Conservation (phyloP, 495 filamentous ascomycete species). For the Neurospora cerealis region DNA sequence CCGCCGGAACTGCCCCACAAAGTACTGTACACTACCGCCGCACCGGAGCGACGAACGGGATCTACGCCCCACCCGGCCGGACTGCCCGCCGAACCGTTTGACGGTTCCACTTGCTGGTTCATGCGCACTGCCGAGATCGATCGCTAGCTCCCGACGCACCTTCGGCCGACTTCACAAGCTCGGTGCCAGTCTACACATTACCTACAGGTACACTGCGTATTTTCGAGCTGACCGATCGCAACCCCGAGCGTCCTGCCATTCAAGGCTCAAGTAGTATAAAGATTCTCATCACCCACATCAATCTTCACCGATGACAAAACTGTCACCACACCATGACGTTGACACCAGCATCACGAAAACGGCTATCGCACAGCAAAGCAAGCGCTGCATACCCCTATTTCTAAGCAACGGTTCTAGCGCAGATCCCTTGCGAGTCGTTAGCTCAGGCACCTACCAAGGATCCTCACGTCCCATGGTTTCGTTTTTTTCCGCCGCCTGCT, state of each 20-base stretch:
- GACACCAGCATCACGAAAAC: background rate
- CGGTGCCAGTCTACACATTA: background rate
- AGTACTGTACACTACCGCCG: background rate
- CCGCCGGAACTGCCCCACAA: background rate
- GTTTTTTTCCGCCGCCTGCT: background rate
- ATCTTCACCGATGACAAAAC: background rate
- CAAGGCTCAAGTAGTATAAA: background rate
- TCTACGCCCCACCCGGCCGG: background rate
- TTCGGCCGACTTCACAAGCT: background rate
- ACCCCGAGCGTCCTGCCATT: background rate
- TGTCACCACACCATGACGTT: background rate
- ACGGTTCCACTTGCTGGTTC: background rate
- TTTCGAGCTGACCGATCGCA: background rate
- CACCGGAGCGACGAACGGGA: background rate
- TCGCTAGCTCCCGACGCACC: background rate
- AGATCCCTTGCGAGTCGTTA: background rate
- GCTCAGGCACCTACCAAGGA: background rate
- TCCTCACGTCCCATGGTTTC: background rate
- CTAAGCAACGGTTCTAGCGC: background rate
- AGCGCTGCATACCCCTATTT: background rate
- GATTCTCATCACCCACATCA: background rate
- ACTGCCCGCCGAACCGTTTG: background rate
- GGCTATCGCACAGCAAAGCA: background rate
- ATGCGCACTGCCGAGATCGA: background rate
- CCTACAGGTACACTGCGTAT: background rate